Base-by-base conservation (phyloP, 768 basidiomycete genomes). In the Podaxis rugospora region DNA sequence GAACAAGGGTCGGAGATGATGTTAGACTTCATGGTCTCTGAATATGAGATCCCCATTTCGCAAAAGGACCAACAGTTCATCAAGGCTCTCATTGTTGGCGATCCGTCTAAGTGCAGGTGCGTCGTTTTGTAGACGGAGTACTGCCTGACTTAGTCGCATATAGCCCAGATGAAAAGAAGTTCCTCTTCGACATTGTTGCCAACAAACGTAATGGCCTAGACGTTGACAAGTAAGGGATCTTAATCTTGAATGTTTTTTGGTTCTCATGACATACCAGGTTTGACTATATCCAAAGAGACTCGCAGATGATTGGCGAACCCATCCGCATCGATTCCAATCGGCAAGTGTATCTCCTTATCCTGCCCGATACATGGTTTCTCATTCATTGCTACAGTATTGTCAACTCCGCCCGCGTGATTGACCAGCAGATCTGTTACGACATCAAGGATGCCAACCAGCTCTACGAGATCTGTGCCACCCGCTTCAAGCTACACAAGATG, bases 1-100 rank as follows among this genome's bases (percentile, higher is more conserved):
- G 92, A 93, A 69, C 78, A 88, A 27, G 92, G 84, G 2, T 92
- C 90, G 1, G 86, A 89, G 55, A 84, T 89, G 84, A 92, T 93
- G 90, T 83, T 93, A 36, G 87, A 90, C 53, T 82, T 81, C 21
- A 78, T 92, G 60, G 71, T 91, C 27, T 70, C 77, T 46, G 78
- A 83, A 9, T 86, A 89, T 62, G 67, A 78, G 4, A 77, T 89
- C 16, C 66, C 74, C 0, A 75, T 92, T 5, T 62, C 76, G 0
- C 63, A 69, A 7, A 75, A 80, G 9, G 88, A 92, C 44, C 76
- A 76, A 1, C 61, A 65, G 0, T 85, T 92, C 63, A 81, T 93
- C 68, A 90, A 92, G 70, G 92, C 90, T 1, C 80, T 94, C 51
- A 93, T 94, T 63, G 79, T 82, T 2, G 92, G 92, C 0, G 80